Evolutionary conservation across 148 eudicot genomes (phyloP).

Genomic region (Persicaria maculosa): DNA sequence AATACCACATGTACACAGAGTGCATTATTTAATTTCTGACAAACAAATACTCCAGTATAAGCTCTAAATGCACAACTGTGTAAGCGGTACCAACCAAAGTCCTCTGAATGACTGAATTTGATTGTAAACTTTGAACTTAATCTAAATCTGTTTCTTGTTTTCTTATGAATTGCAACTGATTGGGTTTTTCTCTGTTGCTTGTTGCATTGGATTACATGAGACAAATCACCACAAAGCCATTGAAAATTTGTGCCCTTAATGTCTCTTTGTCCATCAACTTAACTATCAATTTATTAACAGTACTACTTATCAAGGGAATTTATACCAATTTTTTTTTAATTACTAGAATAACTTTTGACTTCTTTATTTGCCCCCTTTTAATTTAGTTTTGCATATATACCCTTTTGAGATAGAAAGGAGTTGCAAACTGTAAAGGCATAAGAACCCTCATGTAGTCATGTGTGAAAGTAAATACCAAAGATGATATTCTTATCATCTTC

Average conservation of each 20-base stretch:
- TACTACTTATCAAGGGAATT: background rate
- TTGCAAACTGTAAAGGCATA: background rate
- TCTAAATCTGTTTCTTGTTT: no score
- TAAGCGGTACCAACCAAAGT: no score
- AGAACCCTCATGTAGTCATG: background rate
- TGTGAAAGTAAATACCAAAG: background rate
- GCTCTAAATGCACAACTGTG: no score
- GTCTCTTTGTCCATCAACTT: conserved; percentile 7
- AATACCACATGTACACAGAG: no score
- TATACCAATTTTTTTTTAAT: background rate
- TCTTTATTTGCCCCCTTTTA: conserved; percentile 1
- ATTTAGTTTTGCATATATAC: background rate
- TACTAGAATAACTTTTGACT: background rate
- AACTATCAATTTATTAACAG: background rate
- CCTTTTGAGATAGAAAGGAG: conserved; percentile 1
- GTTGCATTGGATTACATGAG: conserved; percentile 4
- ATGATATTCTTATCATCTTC: background rate
- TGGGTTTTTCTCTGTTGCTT: conserved; percentile 5
- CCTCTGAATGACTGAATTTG: no score
- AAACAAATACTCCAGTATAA: no score
- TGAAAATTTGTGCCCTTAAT: conserved; percentile 4
- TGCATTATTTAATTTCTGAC: no score
- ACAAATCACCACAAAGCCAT: background rate
- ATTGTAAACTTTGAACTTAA: no score
- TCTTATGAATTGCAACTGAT: no score